A percentile compares a stretch with the other conserved stretches of the same genome.
These are phyloP conservation scores for Lasiodiplodia gonubiensis DNA, from an alignment of 2,329 filamentous ascomycete species.

Conservation along the genomic window DNA sequence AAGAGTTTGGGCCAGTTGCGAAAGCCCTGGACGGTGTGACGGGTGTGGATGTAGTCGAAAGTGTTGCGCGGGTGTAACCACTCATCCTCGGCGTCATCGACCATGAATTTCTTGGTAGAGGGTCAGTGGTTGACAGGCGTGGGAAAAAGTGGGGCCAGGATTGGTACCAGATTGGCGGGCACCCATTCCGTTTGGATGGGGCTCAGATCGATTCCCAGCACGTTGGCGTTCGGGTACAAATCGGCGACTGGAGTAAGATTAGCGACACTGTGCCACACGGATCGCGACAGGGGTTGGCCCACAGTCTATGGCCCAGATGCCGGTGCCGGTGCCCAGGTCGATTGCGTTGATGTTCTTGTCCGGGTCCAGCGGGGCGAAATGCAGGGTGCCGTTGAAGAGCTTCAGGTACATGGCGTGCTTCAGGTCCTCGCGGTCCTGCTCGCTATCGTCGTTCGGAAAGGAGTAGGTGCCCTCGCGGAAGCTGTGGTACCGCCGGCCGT, in stretches of 20 bases:
- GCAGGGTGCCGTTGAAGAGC: constrained; percentile 56
- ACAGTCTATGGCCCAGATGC: constrained; percentile 63
- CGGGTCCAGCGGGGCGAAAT: constrained; percentile 58
- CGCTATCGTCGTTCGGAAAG: constrained; percentile 65
- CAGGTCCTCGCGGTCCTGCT: constrained; percentile 65
- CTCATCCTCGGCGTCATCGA: constrained; percentile 63
- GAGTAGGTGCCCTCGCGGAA: constrained; percentile 62
- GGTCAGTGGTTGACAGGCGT: background rate
- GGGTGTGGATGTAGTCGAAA: constrained; percentile 67
- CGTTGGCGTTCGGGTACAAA: constrained; percentile 29
- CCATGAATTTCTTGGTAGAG: constrained; percentile 49
- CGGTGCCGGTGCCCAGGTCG: constrained; percentile 65
- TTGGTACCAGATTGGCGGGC: constrained; percentile 57
- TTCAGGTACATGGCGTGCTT: constrained; percentile 56
- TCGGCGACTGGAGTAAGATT: constrained; percentile 28
- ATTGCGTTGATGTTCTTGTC: constrained; percentile 57
- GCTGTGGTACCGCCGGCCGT: constrained; percentile 65
- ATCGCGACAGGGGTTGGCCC: constrained; percentile 12
- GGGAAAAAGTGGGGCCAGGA: constrained; percentile 29
- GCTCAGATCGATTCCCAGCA: constrained; percentile 31
- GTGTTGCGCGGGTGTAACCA: constrained; percentile 62
- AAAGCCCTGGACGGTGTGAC: constrained; percentile 58
- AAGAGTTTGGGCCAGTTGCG: constrained; percentile 57
- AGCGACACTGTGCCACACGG: constrained; percentile 9
- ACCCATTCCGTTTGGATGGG: constrained; percentile 53